phyloP scores from a whole-genome alignment of 1,139 yeast genomes.

The Candida buenavistaensis region DNA sequence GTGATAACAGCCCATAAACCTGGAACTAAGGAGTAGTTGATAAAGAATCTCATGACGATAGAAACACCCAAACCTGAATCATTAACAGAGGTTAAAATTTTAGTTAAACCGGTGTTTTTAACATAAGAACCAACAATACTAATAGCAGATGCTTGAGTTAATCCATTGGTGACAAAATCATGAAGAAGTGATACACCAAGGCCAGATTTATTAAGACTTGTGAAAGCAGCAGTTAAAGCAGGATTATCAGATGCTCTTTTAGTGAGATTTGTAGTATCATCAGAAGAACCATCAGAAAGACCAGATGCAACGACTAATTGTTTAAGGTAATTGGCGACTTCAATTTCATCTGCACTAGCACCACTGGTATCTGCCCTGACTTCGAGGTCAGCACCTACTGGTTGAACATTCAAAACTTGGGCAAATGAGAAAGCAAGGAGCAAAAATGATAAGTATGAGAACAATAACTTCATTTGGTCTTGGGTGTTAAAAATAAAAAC shows the following conservation, averaged over 20 bases:
- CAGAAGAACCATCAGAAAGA: too few species aligned
- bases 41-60: slow-evolving; percentile 25
- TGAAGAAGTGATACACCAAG: slow-evolving; percentile 25
- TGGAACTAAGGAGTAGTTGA: slow-evolving; percentile 21
- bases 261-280: slow-evolving; percentile 7
- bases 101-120: slow-evolving; percentile 21
- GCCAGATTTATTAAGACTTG: slow-evolving; percentile 27
- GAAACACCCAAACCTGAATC: slow-evolving; percentile 29
- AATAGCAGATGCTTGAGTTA: slow-evolving; percentile 24
- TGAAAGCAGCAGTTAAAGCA: slow-evolving; percentile 27
- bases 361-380: slow-evolving; percentile 3
- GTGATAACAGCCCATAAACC: slow-evolving; percentile 21
- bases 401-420: slow-evolving; percentile 5
- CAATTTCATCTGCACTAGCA: slow-evolving; percentile 8
- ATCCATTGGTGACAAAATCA: slow-evolving; percentile 21
- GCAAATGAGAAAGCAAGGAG: slow-evolving; percentile 13
- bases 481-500: not conserved
- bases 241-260: slow-evolving; percentile 24
- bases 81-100: slow-evolving; percentile 24
- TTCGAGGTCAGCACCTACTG: slow-evolving; percentile 1
- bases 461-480: slow-evolving; percentile 13
- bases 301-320: slow-evolving; percentile 8
- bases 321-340: slow-evolving; percentile 12
- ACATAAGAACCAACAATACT: slow-evolving; percentile 24
- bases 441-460: slow-evolving; percentile 13